phyloP scores from a whole-genome alignment of 169 alveolate species.

The Plasmodium blacklocki region DNA sequence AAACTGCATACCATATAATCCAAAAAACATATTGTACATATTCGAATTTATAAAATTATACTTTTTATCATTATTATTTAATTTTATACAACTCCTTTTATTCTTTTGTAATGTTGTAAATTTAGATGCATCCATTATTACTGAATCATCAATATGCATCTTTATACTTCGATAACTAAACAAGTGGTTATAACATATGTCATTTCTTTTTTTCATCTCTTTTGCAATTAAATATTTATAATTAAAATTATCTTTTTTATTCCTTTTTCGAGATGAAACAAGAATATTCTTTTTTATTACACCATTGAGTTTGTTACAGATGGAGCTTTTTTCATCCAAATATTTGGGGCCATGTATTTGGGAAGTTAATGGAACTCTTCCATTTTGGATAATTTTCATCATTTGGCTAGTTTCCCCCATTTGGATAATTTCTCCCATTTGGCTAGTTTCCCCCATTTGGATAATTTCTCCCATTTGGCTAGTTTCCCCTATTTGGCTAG shows the following conservation, averaged over 20 bases:
- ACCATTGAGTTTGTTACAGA: no score
- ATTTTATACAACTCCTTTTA: constrained; percentile 26
- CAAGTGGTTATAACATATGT: constrained; percentile 37
- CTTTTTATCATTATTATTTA: constrained; percentile 5
- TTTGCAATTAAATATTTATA: not conserved
- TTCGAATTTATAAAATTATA: constrained; percentile 39
- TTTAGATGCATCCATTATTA: constrained; percentile 31
- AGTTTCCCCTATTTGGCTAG: no score
- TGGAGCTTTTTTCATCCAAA: not conserved
- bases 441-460: no score
- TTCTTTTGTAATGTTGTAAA: constrained; percentile 42
- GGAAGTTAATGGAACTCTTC: no score
- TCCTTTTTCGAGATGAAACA: not conserved
- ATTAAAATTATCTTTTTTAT: not conserved
- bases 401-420: no score
- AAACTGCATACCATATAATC: constrained; percentile 49
- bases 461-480: no score
- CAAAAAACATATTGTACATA: constrained; percentile 74
- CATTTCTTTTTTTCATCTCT: constrained; percentile 9
- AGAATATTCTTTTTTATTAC: no score
- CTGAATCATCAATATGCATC: constrained; percentile 31
- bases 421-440: no score
- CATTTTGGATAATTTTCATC: no score
- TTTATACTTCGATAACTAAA: constrained; percentile 44
- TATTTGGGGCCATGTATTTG: not conserved